These are phyloP conservation scores for Flaveria ramosissima DNA, from an alignment of 129 eudicot genomes.

Conservation along the genomic window DNA sequence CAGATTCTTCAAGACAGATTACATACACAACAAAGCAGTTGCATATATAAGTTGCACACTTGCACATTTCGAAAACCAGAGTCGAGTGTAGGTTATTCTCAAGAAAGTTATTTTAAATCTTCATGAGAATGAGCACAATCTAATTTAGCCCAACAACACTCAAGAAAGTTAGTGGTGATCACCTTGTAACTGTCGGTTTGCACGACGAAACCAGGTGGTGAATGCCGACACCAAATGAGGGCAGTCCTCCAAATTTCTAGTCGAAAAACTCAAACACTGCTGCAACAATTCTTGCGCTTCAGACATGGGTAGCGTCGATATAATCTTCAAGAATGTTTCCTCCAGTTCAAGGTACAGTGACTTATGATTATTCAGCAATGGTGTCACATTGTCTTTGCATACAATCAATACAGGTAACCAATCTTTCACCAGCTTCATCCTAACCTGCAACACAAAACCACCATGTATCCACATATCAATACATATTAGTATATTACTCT, in stretches of 20 bases:
- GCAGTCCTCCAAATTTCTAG: constrained; percentile 84
- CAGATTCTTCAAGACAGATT: no score
- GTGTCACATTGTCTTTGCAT: constrained; percentile 70
- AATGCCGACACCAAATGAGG: constrained; percentile 86
- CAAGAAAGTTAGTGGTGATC: constrained; percentile 37
- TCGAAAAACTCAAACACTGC: constrained; percentile 92
- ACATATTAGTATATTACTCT: background rate
- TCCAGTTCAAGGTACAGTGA: constrained; percentile 64
- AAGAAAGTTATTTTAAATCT: background rate
- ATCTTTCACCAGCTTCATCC: constrained; percentile 75
- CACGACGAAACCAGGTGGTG: constrained; percentile 92
- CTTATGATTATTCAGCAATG: constrained; percentile 53
- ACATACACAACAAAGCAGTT: no score
- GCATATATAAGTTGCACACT: no score
- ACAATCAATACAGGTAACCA: constrained; percentile 91
- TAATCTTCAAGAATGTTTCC: constrained; percentile 68
- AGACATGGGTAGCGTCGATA: constrained; percentile 76
- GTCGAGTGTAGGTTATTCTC: background rate
- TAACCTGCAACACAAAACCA: constrained; percentile 67
- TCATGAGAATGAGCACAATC: background rate
- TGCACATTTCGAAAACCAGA: background rate
- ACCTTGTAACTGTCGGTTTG: constrained; percentile 47
- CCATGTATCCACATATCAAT: background rate
- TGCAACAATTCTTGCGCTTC: constrained; percentile 80
- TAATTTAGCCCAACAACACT: background rate